These are phyloP conservation scores for Fonsecaea nubica DNA, from an alignment of 2,329 filamentous ascomycete genomes.

Conservation along the genomic window DNA sequence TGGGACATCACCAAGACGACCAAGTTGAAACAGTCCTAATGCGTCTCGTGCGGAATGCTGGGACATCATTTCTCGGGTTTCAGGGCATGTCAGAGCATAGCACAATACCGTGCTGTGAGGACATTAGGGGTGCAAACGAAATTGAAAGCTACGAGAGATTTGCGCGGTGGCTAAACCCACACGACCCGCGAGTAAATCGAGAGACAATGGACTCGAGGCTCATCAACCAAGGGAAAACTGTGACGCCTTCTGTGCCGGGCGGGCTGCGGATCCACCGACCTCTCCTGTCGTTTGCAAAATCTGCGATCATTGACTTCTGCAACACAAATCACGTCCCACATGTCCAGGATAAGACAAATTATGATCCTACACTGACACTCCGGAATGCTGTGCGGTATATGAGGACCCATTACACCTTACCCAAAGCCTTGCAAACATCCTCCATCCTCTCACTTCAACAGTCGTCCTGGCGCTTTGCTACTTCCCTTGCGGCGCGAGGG, in stretches of 20 bases:
- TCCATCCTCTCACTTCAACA: constrained; percentile 30
- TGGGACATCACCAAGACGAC: constrained; percentile 89
- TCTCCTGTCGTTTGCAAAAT: constrained; percentile 66
- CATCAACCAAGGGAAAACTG: constrained; percentile 55
- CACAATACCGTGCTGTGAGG: constrained; percentile 35
- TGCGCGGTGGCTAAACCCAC: constrained; percentile 19
- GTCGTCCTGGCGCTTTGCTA: constrained; percentile 15
- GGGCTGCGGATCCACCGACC: constrained; percentile 73
- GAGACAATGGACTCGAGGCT: constrained; percentile 11
- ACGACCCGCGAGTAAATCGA: constrained; percentile 1
- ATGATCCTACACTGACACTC: constrained; percentile 74
- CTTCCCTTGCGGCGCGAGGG: constrained; percentile 21
- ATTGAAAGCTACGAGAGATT: constrained; percentile 12
- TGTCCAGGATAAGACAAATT: constrained; percentile 87
- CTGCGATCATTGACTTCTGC: constrained; percentile 69
- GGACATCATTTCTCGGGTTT: constrained; percentile 29
- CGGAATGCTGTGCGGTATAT: constrained; percentile 82
- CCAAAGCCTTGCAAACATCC: constrained; percentile 66
- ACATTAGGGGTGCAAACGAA: constrained; percentile 31
- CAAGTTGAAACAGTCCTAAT: constrained; percentile 88
- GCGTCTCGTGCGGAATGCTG: constrained; percentile 61
- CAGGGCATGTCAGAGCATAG: constrained; percentile 33
- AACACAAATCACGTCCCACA: constrained; percentile 70
- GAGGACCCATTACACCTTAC: constrained; percentile 65
- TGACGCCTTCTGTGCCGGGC: constrained; percentile 51